A percentile compares a stretch with the other conserved stretches of the same genome.
Conservation (phyloP, 2,329 filamentous ascomycete species). For the Diaporthe ilicicola region DNA sequence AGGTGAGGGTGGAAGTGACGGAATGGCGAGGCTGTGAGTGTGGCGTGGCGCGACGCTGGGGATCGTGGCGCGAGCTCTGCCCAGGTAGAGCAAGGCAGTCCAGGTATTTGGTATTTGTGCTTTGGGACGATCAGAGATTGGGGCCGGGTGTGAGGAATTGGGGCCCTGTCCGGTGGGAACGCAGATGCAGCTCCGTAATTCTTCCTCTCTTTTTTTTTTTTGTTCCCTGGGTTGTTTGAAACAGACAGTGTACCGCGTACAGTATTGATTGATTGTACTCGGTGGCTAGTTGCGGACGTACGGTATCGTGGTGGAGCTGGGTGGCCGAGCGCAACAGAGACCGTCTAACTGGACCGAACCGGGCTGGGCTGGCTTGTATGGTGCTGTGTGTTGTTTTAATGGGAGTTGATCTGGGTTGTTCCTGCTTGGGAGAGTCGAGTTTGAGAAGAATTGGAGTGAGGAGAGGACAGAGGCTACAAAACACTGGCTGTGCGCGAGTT, state of each 20-base stretch:
- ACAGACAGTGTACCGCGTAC: constrained; percentile 12
- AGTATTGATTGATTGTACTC: background rate
- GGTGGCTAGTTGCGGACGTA: constrained; percentile 9
- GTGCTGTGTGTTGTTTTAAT: background rate
- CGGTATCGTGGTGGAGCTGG: background rate
- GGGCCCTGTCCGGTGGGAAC: constrained; percentile 5
- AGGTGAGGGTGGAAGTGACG: constrained; percentile 29
- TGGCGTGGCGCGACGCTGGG: constrained; percentile 29
- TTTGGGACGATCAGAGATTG: background rate
- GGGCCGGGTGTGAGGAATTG: background rate
- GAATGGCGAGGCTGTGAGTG: constrained; percentile 35
- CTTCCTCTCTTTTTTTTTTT: background rate
- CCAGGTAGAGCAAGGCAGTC: constrained; percentile 3
- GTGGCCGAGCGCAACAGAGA: background rate
- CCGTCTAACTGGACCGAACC: background rate
- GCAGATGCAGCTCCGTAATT: constrained; percentile 3
- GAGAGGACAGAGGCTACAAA: background rate
- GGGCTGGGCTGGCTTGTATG: background rate
- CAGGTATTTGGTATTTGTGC: constrained; percentile 18
- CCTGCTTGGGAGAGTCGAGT: background rate
- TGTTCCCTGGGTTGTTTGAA: background rate
- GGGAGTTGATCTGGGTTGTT: background rate
- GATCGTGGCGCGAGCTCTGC: constrained; percentile 35
- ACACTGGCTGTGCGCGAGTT: background rate
- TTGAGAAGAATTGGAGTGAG: background rate